Percentiles rank a stretch among this genome's conserved stretches.
Conservation (phyloP, 495 filamentous ascomycete species). For the Cenococcum geophilum region DNA sequence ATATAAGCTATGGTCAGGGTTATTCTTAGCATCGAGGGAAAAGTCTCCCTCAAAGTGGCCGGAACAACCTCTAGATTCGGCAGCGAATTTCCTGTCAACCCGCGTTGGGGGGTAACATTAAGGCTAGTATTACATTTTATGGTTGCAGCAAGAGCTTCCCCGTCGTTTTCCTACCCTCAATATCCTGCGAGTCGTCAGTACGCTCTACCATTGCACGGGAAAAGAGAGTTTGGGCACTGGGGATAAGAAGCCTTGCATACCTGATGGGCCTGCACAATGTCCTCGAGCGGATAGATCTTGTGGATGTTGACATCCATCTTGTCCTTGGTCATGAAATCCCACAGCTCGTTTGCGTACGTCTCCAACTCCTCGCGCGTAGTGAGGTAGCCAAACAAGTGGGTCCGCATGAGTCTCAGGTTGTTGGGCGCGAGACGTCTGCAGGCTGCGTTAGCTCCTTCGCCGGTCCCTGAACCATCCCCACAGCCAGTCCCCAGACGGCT, state of each 20-base stretch:
- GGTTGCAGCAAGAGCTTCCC: constrained; percentile 62
- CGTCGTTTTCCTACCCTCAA: constrained; percentile 76
- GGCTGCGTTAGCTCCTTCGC: background rate
- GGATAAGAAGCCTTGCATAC: constrained; percentile 33
- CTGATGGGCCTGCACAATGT: constrained; percentile 66
- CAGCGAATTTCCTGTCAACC: too few species aligned
- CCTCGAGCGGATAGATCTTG: constrained; percentile 72
- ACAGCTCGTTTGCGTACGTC: constrained; percentile 65
- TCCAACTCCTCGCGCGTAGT: constrained; percentile 70
- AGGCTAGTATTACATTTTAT: constrained; percentile 14
- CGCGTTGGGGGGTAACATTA: too few species aligned
- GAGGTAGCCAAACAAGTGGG: constrained; percentile 69
- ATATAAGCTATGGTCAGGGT: too few species aligned
- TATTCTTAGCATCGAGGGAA: too few species aligned
- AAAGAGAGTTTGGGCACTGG: background rate
- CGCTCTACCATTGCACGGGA: background rate
- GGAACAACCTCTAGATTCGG: too few species aligned
- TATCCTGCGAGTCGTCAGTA: constrained; percentile 46
- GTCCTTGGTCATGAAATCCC: constrained; percentile 59
- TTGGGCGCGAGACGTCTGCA: constrained; percentile 58
- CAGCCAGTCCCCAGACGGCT: too few species aligned
- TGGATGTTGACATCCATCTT: constrained; percentile 72
- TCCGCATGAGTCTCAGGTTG: constrained; percentile 73
- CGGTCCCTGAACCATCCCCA: background rate
- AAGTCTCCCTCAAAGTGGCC: too few species aligned